Evolutionary conservation across 352 stramenopile species (phyloP).

Genomic region (Phytopythium vexans): DNA sequence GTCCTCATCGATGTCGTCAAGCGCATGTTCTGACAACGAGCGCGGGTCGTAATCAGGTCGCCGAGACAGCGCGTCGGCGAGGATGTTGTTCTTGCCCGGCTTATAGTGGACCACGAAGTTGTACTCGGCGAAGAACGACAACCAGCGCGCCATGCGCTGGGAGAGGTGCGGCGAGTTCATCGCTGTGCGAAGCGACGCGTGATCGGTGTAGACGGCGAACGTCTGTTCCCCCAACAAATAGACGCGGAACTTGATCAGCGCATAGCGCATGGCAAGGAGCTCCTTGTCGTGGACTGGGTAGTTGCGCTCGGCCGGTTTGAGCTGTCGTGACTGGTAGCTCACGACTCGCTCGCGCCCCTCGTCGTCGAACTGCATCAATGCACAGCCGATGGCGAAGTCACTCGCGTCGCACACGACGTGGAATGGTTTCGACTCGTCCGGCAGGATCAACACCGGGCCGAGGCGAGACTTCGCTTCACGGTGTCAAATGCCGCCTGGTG

Average conservation of each 20-base stretch:
- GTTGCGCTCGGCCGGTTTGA: constrained; percentile 17
- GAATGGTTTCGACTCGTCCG: constrained; percentile 10
- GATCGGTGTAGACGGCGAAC: constrained; percentile 23
- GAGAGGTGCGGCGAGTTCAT: constrained; percentile 5
- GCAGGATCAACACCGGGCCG: constrained; percentile 10
- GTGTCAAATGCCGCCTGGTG: constrained; percentile 10
- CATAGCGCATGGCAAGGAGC: constrained; percentile 20
- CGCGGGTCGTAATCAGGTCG: constrained; percentile 10
- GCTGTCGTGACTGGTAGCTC: constrained; percentile 19
- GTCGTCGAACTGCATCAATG: constrained; percentile 15
- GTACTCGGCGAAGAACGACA: constrained; percentile 23
- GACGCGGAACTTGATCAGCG: constrained; percentile 23
- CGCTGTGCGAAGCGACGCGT: constrained; percentile 11
- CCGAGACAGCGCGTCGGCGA: constrained; percentile 21
- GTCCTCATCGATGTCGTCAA: constrained; percentile 6
- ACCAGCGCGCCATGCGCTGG: constrained; percentile 19
- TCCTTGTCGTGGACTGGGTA: constrained; percentile 23
- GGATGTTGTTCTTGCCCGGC: constrained; percentile 14
- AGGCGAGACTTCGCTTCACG: constrained; percentile 8
- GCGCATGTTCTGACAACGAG: background rate
- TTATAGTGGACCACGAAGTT: constrained; percentile 21
- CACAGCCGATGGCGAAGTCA: too few species aligned
- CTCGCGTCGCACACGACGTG: constrained; percentile 19
- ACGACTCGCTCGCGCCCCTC: constrained; percentile 13
- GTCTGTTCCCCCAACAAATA: constrained; percentile 15